Conservation (phyloP, 768 basidiomycete genomes). For the Auricularia sp. region DNA sequence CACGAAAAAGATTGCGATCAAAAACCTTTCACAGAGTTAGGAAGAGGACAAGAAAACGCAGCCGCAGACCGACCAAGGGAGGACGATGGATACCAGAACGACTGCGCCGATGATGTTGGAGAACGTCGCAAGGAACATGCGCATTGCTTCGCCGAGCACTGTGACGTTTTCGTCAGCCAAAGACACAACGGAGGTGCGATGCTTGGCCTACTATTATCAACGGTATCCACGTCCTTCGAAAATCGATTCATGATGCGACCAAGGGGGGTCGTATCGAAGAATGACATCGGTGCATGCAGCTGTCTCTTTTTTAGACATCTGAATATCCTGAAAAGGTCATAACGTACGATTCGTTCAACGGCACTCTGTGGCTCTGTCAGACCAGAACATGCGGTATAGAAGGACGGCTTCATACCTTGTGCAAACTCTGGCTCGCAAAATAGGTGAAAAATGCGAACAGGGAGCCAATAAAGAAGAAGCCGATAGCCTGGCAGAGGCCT, state of each 20-base stretch:
- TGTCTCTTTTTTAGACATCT: neutral
- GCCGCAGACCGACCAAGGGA: neutral
- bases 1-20: constrained; percentile 60
- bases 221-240: constrained; percentile 76
- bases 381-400: neutral
- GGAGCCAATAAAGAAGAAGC: constrained; percentile 58
- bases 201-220: constrained; percentile 50
- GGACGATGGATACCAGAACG: constrained; percentile 47
- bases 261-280: constrained; percentile 83
- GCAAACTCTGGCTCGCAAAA: constrained; percentile 63
- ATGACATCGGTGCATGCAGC: constrained; percentile 78
- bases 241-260: constrained; percentile 89
- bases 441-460: constrained; percentile 60
- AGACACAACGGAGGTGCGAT: no score
- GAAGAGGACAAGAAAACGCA: constrained; percentile 21
- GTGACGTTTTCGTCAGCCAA: constrained; percentile 2
- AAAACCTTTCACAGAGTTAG: constrained; percentile 74
- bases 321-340: constrained; percentile 22
- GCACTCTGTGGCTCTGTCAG: neutral
- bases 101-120: constrained; percentile 64
- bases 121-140: constrained; percentile 58
- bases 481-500: constrained; percentile 59
- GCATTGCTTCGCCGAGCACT: constrained; percentile 45
- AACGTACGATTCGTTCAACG: constrained; percentile 51
- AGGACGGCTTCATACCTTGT: constrained; percentile 25